Evolutionary conservation across 768 basidiomycete genomes (phyloP).

Genomic region (Candolleomyces eurysporus): DNA sequence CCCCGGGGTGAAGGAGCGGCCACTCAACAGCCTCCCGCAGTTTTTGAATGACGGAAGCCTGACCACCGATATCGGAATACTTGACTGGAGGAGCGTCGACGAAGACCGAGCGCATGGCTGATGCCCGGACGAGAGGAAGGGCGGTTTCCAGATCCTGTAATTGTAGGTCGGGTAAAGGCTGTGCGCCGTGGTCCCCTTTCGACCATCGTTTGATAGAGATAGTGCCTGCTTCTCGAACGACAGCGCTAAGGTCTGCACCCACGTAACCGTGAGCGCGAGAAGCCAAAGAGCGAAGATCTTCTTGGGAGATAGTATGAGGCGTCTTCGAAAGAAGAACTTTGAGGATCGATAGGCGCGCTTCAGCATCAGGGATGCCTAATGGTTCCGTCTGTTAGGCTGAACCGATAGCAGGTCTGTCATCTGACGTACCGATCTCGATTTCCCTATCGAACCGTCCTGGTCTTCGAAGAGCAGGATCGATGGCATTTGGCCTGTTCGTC

Average conservation of each 20-base stretch:
- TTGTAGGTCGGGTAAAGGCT: conserved; percentile 36
- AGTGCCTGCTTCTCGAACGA: conserved; percentile 92
- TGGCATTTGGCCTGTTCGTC: conserved; percentile 92
- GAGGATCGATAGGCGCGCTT: conserved; percentile 83
- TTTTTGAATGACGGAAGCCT: conserved; percentile 75
- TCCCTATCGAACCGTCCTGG: conserved; percentile 94
- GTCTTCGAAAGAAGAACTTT: conserved; percentile 79
- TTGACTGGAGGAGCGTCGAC: conserved; percentile 79
- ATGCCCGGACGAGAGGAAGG: conserved; percentile 81
- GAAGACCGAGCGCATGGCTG: conserved; percentile 92
- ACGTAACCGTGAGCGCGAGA: conserved; percentile 92
- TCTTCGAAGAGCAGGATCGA: conserved; percentile 87
- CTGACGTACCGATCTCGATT: conserved; percentile 80
- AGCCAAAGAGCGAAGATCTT: conserved; percentile 66
- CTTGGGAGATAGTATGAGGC: conserved; percentile 65
- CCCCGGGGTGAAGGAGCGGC: conserved; percentile 85
- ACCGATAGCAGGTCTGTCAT: not conserved
- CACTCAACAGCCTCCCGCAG: conserved; percentile 92
- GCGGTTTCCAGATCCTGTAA: conserved; percentile 65
- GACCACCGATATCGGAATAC: conserved; percentile 91
- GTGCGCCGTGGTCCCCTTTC: conserved; percentile 20
- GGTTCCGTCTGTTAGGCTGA: conserved; percentile 1
- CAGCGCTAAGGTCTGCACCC: conserved; percentile 90
- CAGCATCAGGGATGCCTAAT: conserved; percentile 83
- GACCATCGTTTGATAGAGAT: conserved; percentile 86